Base-by-base conservation (phyloP, 495 filamentous ascomycete species). In the Trichoderma gamsii region DNA sequence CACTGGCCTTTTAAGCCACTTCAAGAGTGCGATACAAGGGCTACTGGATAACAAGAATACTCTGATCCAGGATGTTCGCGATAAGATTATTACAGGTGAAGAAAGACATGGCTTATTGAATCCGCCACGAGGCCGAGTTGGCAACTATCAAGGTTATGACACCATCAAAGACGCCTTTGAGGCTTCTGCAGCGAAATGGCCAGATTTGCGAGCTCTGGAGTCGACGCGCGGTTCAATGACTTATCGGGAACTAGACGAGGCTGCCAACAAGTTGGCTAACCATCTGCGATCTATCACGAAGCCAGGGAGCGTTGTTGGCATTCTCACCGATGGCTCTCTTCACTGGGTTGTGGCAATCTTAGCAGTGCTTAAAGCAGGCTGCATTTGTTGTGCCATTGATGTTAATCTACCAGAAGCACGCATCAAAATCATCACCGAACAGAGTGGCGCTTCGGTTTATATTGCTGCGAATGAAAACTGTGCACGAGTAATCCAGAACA, bases 261-360 rank as follows among this genome's bases (percentile, higher is more conserved):
- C 56, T 25, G 64, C 68, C 11, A 69, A 67, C n/a, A 35, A 23
- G 21, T 29, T 69, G 5, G 68, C 68, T 9, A 66, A 52, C 16
- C 51, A 59, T 49, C 43, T 69, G 7, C 4, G 46, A 12, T 44
- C n/a, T 3, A 44, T 23, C 15, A 16, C 41, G 16, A 63, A 25
- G 12, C 66, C 68, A 12, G 68, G 71, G 1, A 59, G 68, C 18
- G 68, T 70, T 15, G 69, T 77, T 25, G 69, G 65, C 21, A 51
- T 78, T 13, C 27, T 74, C 11, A 68, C 66, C n/a, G 75, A 78
- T 69, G 69, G 76, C 6, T 70, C 68, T 3, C 65, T 70, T 27
- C 46, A 74, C 41, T 78, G 76, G 76, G 51, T 77, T 21, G 69
- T 75, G 43, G 70, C 66, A 11, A 71, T 73, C 27, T n/a, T 76